phyloP scores from a whole-genome alignment of 2,329 filamentous ascomycete species.

The Colletotrichum graminicola region DNA sequence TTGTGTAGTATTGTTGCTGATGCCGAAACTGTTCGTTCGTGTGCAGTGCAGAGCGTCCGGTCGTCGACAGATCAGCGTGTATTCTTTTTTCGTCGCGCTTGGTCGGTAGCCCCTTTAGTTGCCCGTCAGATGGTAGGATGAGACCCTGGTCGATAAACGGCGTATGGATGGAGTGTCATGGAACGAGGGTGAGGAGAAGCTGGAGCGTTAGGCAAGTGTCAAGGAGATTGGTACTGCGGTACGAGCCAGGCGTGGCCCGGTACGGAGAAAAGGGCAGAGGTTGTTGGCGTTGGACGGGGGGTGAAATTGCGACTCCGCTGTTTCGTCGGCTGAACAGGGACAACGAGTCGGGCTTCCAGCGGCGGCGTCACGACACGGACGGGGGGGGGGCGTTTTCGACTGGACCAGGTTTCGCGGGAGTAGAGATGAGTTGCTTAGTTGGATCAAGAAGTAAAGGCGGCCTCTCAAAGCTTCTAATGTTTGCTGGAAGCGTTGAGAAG shows the following conservation, averaged over 20 bases:
- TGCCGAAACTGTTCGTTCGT: conserved; percentile 10
- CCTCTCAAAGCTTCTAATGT: not conserved
- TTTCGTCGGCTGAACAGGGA: conserved; percentile 39
- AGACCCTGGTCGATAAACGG: conserved; percentile 31
- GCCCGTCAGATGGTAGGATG: conserved; percentile 30
- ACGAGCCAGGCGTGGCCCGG: conserved; percentile 25
- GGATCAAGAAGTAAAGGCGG: not conserved
- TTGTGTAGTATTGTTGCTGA: conserved; percentile 7
- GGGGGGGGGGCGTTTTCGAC: not conserved
- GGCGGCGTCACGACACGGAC: conserved; percentile 20
- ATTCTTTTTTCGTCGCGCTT: conserved; percentile 34
- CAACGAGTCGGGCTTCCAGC: conserved; percentile 29
- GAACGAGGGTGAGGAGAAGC: conserved; percentile 25
- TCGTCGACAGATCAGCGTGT: conserved; percentile 22
- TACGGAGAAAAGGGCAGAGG: conserved; percentile 25
- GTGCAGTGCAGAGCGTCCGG: conserved; percentile 13
- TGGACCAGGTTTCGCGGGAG: not conserved
- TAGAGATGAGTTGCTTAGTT: not conserved
- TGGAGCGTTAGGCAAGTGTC: conserved; percentile 36
- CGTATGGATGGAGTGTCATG: conserved; percentile 16
- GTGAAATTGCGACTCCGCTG: conserved; percentile 42
- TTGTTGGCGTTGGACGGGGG: conserved; percentile 31
- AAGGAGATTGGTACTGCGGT: conserved; percentile 19
- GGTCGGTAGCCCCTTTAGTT: conserved; percentile 31
- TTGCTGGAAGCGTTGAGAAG: not conserved